These are phyloP conservation scores for Neurospora sublineolata DNA, from an alignment of 495 filamentous ascomycete genomes.

Conservation along the genomic window DNA sequence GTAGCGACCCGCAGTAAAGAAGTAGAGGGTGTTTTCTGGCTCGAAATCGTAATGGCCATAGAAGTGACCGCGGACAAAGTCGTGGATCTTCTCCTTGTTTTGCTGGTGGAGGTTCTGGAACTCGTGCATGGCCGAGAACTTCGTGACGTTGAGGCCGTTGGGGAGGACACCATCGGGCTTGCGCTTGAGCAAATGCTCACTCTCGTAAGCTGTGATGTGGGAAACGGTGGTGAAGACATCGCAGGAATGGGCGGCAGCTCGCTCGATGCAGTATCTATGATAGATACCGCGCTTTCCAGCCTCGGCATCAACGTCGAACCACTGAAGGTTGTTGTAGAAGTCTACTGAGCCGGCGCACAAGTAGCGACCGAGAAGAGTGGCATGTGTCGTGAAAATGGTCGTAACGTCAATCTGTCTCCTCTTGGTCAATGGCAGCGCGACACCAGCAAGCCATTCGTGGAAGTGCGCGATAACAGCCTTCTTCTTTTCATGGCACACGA, in stretches of 20 bases:
- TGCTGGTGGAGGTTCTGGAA: constrained; percentile 97
- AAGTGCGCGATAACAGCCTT: constrained; percentile 94
- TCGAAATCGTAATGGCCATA: constrained; percentile 97
- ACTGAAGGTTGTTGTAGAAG: constrained; percentile 98
- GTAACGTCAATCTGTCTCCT: constrained; percentile 92
- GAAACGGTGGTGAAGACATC: constrained; percentile 99
- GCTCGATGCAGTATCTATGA: constrained; percentile 96
- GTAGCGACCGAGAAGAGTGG: constrained; percentile 87
- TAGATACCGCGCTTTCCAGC: constrained; percentile 98
- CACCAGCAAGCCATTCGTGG: constrained; percentile 96
- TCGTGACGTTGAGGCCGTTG: constrained; percentile 96
- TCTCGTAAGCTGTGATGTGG: constrained; percentile 96
- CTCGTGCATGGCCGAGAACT: constrained; percentile 96
- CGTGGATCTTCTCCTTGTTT: constrained; percentile 93
- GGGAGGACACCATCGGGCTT: constrained; percentile 95
- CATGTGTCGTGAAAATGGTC: constrained; percentile 97
- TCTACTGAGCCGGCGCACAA: constrained; percentile 95
- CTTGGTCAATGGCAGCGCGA: constrained; percentile 86
- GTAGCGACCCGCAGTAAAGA: constrained; percentile 93
- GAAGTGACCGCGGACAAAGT: constrained; percentile 96
- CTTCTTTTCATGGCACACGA: constrained; percentile 79
- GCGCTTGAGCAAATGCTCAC: constrained; percentile 91
- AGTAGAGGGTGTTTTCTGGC: constrained; percentile 91
- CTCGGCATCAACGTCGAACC: constrained; percentile 93
- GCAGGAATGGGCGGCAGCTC: constrained; percentile 76